Evolutionary conservation across 2,329 filamentous ascomycete genomes (phyloP).

Genomic region (Alternaria sp.): DNA sequence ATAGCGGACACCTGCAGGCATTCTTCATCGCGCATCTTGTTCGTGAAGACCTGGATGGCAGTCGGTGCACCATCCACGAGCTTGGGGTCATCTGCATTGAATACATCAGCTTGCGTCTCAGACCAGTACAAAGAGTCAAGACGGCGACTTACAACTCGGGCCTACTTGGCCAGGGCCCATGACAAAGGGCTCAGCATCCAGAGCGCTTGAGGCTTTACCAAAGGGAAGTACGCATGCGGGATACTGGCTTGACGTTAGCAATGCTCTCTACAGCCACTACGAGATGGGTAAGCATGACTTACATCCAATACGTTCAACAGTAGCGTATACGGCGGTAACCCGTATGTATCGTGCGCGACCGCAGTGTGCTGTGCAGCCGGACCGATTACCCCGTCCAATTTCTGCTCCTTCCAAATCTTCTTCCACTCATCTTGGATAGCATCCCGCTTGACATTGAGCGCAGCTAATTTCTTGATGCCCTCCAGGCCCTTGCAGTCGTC

Average conservation of each 20-base stretch:
- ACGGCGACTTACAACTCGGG: conserved; percentile 1
- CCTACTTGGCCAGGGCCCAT: conserved; percentile 3
- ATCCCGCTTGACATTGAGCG: conserved; percentile 6
- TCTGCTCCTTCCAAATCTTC: conserved; percentile 2
- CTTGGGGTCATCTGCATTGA: neutral
- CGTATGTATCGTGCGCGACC: conserved; percentile 8
- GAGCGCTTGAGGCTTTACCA: conserved; percentile 1
- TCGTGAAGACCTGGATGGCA: conserved; percentile 2
- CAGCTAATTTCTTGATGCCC: neutral
- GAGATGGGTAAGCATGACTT: neutral
- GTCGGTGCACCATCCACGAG: neutral
- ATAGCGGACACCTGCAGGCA: conserved; percentile 1
- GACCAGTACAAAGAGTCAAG: neutral
- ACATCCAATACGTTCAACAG: conserved; percentile 9
- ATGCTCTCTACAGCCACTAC: neutral
- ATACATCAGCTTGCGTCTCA: neutral
- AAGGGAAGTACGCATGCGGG: conserved; percentile 8
- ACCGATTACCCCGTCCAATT: conserved; percentile 4
- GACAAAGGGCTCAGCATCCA: conserved; percentile 1
- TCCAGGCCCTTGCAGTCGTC: neutral
- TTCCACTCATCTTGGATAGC: conserved; percentile 3
- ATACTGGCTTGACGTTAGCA: conserved; percentile 2
- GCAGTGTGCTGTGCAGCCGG: conserved; percentile 7
- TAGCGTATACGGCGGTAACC: conserved; percentile 9
- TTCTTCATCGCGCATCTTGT: conserved; percentile 12